phyloP scores from a whole-genome alignment of 2,329 filamentous ascomycete genomes.

The Fusarium haematococcum region DNA sequence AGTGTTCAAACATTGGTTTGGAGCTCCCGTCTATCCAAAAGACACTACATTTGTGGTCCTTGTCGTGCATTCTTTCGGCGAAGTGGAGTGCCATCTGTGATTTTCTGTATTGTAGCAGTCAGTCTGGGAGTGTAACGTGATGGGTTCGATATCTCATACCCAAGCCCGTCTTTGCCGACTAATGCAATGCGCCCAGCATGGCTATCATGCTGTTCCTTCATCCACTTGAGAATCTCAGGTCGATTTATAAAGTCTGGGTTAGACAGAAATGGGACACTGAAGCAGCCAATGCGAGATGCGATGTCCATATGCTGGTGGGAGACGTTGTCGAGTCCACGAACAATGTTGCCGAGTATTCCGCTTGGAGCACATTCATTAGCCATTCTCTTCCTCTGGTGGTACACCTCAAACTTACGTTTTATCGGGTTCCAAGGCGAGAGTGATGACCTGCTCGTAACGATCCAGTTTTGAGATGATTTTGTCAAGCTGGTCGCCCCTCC shows the following conservation, averaged over 20 bases:
- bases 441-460: not conserved
- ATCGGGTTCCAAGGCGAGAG: not conserved
- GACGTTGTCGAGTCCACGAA: not conserved
- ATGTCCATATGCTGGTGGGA: not conserved
- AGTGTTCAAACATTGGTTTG: slow-evolving; percentile 48
- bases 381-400: not conserved
- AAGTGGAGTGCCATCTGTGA: slow-evolving; percentile 52
- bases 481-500: not conserved
- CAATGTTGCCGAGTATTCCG: not conserved
- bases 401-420: not conserved
- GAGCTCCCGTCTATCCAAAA: slow-evolving; percentile 55
- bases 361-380: not conserved
- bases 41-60: slow-evolving; percentile 46
- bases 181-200: not conserved
- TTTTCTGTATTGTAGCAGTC: slow-evolving; percentile 30
- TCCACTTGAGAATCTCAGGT: not conserved
- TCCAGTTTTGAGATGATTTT: not conserved
- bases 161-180: not conserved
- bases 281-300: not conserved
- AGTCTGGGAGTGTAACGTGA: not conserved
- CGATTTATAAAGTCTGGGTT: not conserved
- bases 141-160: not conserved
- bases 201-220: not conserved
- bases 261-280: not conserved
- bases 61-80: slow-evolving; percentile 44